A percentile compares a stretch with the other conserved stretches of the same genome.
These are phyloP conservation scores for Yamadazyma sp. DNA, from an alignment of 805 yeast species.

Conservation along the genomic window DNA sequence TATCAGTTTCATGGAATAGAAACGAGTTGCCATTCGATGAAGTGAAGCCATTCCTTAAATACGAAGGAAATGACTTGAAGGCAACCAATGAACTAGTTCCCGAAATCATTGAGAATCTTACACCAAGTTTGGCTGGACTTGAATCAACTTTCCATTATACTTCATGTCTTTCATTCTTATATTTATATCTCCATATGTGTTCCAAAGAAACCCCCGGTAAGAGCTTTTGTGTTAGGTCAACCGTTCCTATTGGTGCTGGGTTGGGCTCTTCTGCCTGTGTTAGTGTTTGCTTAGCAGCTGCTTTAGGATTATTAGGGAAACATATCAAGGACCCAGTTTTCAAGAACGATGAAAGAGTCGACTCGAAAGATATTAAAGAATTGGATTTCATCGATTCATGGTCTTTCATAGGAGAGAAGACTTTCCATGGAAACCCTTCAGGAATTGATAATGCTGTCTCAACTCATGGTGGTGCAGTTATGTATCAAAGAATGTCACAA, in stretches of 20 bases:
- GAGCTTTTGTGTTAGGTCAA: constrained; percentile 68
- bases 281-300: constrained; percentile 79
- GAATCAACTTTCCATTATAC: constrained; percentile 61
- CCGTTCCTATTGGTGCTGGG: constrained; percentile 95
- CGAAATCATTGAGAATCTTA: constrained; percentile 50
- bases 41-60: constrained; percentile 17
- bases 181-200: constrained; percentile 65
- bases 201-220: constrained; percentile 44
- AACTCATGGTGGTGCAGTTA: constrained; percentile 92
- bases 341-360: constrained; percentile 27
- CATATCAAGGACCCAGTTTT: constrained; percentile 43
- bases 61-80: constrained; percentile 14
- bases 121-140: constrained; percentile 42
- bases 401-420: constrained; percentile 92
- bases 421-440: constrained; percentile 94
- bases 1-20: constrained; percentile 62
- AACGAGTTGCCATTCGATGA: constrained; percentile 60
- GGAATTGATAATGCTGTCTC: constrained; percentile 98
- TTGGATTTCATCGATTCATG: constrained; percentile 71
- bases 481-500: constrained; percentile 65
- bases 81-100: constrained; percentile 57
- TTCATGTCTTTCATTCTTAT: constrained; percentile 82
- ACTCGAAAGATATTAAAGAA: constrained; percentile 34
- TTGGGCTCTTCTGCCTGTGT: constrained; percentile 92
- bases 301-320: constrained; percentile 60